Base-by-base conservation (phyloP, 1,284 basidiomycete genomes). In the Ganoderma sinense region DNA sequence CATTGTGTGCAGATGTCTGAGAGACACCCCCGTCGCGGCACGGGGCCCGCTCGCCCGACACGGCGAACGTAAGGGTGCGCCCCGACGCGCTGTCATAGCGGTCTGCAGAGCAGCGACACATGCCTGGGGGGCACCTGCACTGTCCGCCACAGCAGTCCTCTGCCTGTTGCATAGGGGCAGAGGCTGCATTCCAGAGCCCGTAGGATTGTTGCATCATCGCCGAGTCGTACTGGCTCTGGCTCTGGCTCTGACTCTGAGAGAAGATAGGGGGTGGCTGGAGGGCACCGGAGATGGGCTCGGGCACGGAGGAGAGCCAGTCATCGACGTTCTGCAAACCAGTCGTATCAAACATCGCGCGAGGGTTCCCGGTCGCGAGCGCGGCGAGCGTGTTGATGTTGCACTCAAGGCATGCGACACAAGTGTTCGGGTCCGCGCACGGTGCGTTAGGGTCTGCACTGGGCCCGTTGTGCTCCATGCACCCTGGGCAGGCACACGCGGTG, bases 361-460 rank as follows among this genome's bases (percentile, higher is more conserved):
- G 23, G 69, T 58, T 71, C 23, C 70, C 76, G 43, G 77, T 74
- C n/a, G 79, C 74, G 33, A 78, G 73, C 10, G 82, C 80, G 8
- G 81, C 73, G 40, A 89, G 79, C 0, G 85, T 81, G 43, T 87
- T 80, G 58, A 78, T 70, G 64, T 75, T 71, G 76, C 89, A 91
- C 68, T 89, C 88, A 2, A 91, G 78, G 70, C 91, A 92, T 29
- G 86, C 83, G 2, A 80, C 79, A 70, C 91, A 91, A 0, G 80
- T 77, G 33, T 76, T 77, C 0, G 89, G 87, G 69, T 87, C 86
- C 1, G 75, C 71, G 71, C 88, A 87, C 0, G 80, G 73, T 0
- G 80, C 81, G 36, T 75, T 75, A 36, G 81, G 76, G 40, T 82
- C 78, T 5, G 78, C 72, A 5, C 79, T 75, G 7, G 80, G 72